Base-by-base conservation (phyloP, 176 grass and related monocot species). In the Musa acuminata region DNA sequence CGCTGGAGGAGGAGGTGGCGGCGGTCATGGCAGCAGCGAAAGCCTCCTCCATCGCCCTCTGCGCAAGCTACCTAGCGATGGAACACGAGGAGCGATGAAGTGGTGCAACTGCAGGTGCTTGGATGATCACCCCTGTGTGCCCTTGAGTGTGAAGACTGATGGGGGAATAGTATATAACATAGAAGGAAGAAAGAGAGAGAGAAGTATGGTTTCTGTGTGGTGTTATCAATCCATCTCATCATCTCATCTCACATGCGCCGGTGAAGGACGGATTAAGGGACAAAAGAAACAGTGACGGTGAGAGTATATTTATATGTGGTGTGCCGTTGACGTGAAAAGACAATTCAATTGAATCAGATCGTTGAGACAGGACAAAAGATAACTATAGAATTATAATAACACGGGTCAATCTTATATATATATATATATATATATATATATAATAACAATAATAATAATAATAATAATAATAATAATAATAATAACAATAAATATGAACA, bases 201-300 rank as follows among this genome's bases (percentile, higher is more conserved):
- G 50, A 53, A 13, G 35, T 48, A 64, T 43, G 53, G 53, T 75
- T 24, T 64, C 12, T 52, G 75, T 65, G 75, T 65, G 24, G 75
- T 77, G 59, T 64, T 77, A 51, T 26, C 75, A 16, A 52, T 77
- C 58, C 21, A 51, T 11, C 50, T 73, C 49, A 53, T 26, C 71
- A 73, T 73, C 71, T 21, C 71, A 73, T 73, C 51, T 74, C 72
- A 54, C 72, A 75, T 75, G 72, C 14, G 26, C 26, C 53, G 72
- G 48, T 16, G 75, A 77, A 77, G 75, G 75, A 77, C 75, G 49
- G 27, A 64, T 77, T 77, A 64, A 77, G 75, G 75, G 75, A 77
- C 75, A 74, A 65, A 52, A n/a, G 25, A 49, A 77, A 77, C 75
- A 77, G 75, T 51, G 60, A 49, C 49, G 11, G 49, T 63, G 75